These are phyloP conservation scores for Irpex lacteus DNA, from an alignment of 1,284 basidiomycete genomes.

Conservation along the genomic window DNA sequence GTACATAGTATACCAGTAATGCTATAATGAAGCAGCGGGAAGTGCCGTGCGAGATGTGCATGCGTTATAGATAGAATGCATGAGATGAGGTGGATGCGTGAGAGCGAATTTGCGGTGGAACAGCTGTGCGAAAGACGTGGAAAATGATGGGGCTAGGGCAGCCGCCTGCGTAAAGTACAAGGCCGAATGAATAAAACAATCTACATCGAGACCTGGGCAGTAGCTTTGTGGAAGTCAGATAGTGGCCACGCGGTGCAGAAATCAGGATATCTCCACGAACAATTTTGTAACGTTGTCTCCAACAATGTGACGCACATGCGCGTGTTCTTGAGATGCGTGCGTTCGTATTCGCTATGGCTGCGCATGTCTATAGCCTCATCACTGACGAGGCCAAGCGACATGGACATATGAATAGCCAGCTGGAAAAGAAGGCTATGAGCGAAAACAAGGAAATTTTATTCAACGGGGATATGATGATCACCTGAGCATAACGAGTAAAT, in stretches of 20 bases:
- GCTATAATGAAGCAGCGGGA: not conserved
- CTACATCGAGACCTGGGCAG: not conserved
- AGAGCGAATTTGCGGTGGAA: not conserved
- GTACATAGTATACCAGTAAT: not conserved
- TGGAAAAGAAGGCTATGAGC: conserved; percentile 25
- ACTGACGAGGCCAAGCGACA: conserved; percentile 67
- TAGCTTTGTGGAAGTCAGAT: not conserved
- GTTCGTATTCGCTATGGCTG: conserved; percentile 28
- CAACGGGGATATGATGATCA: conserved; percentile 14
- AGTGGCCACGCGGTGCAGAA: not conserved
- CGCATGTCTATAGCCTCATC: conserved; percentile 33
- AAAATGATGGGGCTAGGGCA: not conserved
- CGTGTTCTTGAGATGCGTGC: conserved; percentile 25
- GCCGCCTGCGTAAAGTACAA: not conserved
- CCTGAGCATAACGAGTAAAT: conserved; percentile 38
- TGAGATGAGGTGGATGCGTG: not conserved
- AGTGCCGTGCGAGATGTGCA: not conserved
- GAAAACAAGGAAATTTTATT: conserved; percentile 26
- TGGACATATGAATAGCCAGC: conserved; percentile 66
- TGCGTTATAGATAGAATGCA: not conserved
- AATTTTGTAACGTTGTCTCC: not conserved
- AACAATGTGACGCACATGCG: conserved; percentile 18
- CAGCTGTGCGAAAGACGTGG: not conserved
- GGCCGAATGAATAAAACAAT: not conserved
- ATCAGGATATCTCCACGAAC: not conserved